phyloP scores from a whole-genome alignment of 768 basidiomycete genomes.

The Suillus fuscotomentosus region DNA sequence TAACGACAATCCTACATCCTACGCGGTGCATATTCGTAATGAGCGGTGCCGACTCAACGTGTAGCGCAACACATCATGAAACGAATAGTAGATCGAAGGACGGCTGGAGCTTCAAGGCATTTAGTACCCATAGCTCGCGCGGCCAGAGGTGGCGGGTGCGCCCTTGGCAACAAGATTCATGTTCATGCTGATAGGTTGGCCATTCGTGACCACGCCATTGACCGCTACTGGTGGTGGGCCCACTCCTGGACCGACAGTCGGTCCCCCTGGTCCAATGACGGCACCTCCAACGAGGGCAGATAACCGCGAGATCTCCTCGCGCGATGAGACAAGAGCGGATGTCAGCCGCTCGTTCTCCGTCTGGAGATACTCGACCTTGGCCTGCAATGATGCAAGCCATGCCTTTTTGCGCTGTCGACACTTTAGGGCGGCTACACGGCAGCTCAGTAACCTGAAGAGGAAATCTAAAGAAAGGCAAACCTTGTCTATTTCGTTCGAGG shows the following conservation, averaged over 20 bases:
- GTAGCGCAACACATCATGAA: constrained; percentile 13
- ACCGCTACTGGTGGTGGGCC: constrained; percentile 24
- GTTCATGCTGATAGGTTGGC: constrained; percentile 43
- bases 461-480: constrained; percentile 39
- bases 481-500: constrained; percentile 95
- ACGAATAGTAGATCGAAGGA: constrained; percentile 7
- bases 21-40: neutral
- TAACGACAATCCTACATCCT: constrained; percentile 2
- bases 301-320: constrained; percentile 90
- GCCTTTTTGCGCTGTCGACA: constrained; percentile 99
- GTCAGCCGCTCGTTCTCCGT: constrained; percentile 95
- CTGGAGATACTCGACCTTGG: constrained; percentile 88
- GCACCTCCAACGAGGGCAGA: constrained; percentile 68
- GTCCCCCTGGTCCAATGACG: constrained; percentile 44
- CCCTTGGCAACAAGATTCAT: constrained; percentile 40
- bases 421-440: constrained; percentile 82
- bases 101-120: constrained; percentile 9
- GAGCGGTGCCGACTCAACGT: neutral
- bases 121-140: constrained; percentile 42
- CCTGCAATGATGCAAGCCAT: constrained; percentile 90
- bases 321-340: constrained; percentile 78
- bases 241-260: constrained; percentile 29
- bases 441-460: constrained; percentile 1
- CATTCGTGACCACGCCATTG: constrained; percentile 25
- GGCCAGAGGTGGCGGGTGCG: constrained; percentile 29